These are phyloP conservation scores for Trapa incisa DNA, from an alignment of 345 rosid genomes.

Conservation along the genomic window DNA sequence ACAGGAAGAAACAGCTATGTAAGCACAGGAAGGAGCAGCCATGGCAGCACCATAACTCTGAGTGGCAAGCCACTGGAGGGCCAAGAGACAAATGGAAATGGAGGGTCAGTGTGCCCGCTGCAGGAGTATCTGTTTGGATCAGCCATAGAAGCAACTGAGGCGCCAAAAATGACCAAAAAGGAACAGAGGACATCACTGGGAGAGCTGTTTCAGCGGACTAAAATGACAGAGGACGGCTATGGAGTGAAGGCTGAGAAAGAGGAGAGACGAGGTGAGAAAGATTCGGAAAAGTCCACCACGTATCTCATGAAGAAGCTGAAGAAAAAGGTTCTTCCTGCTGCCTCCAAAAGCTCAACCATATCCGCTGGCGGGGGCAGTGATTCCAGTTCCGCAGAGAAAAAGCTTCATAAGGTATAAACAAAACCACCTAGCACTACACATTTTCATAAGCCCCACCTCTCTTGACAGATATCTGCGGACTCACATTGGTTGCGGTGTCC, in stretches of 20 bases:
- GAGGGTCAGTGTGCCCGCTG: slow-evolving; percentile 49
- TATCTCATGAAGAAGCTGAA: slow-evolving; percentile 43
- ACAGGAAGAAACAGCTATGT: slow-evolving; percentile 23
- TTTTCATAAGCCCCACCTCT: too few relatives aligned
- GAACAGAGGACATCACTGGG: slow-evolving; percentile 67
- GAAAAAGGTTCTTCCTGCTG: slow-evolving; percentile 43
- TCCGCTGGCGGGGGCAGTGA: slow-evolving; percentile 27
- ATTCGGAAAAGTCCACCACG: slow-evolving; percentile 45
- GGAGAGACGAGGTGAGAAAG: slow-evolving; percentile 46
- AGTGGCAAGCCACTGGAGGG: slow-evolving; percentile 53
- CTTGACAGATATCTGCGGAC: neutral
- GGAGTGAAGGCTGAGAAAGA: slow-evolving; percentile 36
- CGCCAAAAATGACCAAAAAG: slow-evolving; percentile 43
- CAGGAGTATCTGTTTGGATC: slow-evolving; percentile 66
- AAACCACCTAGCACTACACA: too few relatives aligned
- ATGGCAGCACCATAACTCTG: slow-evolving; percentile 61
- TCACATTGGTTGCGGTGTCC: neutral
- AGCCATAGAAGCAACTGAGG: slow-evolving; percentile 47
- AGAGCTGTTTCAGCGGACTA: slow-evolving; percentile 63
- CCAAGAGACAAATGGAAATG: slow-evolving; percentile 40
- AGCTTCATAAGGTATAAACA: slow-evolving; percentile 48
- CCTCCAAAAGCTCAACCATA: slow-evolving; percentile 29
- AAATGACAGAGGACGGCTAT: slow-evolving; percentile 36
- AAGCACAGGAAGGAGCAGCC: slow-evolving; percentile 32
- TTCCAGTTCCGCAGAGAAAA: slow-evolving; percentile 48